Percentiles rank a stretch among this genome's conserved stretches.
These are phyloP conservation scores for Colletotrichum limetticola DNA, from an alignment of 2,329 filamentous ascomycete species.

Conservation along the genomic window DNA sequence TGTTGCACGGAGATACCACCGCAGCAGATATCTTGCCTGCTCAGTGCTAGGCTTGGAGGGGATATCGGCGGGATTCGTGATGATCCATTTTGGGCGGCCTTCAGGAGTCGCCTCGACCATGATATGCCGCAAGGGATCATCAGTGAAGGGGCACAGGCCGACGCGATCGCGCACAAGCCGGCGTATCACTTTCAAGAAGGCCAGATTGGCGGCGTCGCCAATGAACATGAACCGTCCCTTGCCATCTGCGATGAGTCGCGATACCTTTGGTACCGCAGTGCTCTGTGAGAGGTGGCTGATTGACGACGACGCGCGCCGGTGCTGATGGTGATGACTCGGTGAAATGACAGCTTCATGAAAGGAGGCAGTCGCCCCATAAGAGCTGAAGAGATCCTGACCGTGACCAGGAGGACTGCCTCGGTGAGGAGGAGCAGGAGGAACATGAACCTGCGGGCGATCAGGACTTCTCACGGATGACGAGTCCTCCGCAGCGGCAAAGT, in stretches of 20 bases:
- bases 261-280: slow-evolving; percentile 38
- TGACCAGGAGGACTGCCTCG: background rate
- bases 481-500: background rate
- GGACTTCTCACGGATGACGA: background rate
- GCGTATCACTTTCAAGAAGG: slow-evolving; percentile 47
- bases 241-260: slow-evolving; percentile 45
- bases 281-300: slow-evolving; percentile 22
- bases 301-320: slow-evolving; percentile 1
- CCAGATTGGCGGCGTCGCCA: slow-evolving; percentile 48
- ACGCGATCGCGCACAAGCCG: slow-evolving; percentile 44
- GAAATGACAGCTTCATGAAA: slow-evolving; percentile 3
- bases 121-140: slow-evolving; percentile 46
- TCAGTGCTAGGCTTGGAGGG: slow-evolving; percentile 37
- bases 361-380: background rate
- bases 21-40: slow-evolving; percentile 42
- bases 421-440: background rate
- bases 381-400: slow-evolving; percentile 4
- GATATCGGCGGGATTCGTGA: slow-evolving; percentile 34
- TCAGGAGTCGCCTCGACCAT: slow-evolving; percentile 47
- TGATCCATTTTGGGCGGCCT: slow-evolving; percentile 40
- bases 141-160: slow-evolving; percentile 45
- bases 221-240: slow-evolving; percentile 48
- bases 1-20: slow-evolving; percentile 44
- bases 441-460: background rate
- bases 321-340: background rate